Conservation (phyloP, 768 basidiomycete genomes). For the Brasilioporus rufonigricans region DNA sequence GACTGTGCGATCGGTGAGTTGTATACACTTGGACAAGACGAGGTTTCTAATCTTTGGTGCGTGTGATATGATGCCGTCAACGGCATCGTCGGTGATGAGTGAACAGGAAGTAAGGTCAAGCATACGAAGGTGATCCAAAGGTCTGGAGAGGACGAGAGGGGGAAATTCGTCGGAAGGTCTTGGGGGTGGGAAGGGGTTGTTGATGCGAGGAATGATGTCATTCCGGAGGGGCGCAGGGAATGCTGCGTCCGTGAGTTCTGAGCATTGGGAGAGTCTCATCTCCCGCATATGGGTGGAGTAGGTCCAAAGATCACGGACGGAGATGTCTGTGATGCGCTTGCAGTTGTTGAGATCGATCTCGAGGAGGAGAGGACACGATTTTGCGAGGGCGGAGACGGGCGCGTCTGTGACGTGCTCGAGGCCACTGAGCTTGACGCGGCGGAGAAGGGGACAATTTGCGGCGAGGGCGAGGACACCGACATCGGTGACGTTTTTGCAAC, state of each 20-base stretch:
- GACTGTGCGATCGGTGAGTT: slow-evolving; percentile 79
- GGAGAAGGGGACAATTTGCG: slow-evolving; percentile 66
- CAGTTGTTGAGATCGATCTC: slow-evolving; percentile 94
- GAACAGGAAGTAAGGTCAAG: slow-evolving; percentile 89
- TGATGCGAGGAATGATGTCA: slow-evolving; percentile 34
- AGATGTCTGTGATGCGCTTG: slow-evolving; percentile 68
- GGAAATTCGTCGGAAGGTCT: slow-evolving; percentile 46
- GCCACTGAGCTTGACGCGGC: slow-evolving; percentile 86
- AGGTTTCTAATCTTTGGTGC: slow-evolving; percentile 84
- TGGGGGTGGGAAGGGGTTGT: slow-evolving; percentile 43
- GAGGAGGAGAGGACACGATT: slow-evolving; percentile 79
- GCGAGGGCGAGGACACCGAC: slow-evolving; percentile 76
- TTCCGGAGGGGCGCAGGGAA: slow-evolving; percentile 71
- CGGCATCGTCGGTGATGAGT: slow-evolving; percentile 75
- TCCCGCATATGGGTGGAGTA: slow-evolving; percentile 85
- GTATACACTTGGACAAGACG: slow-evolving; percentile 79
- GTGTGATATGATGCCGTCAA: slow-evolving; percentile 79
- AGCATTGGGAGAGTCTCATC: slow-evolving; percentile 80
- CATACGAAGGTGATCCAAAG: slow-evolving; percentile 86
- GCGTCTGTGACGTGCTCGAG: slow-evolving; percentile 73
- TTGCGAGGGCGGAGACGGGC: slow-evolving; percentile 73
- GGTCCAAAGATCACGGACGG: slow-evolving; percentile 82
- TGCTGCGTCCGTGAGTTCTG: slow-evolving; percentile 74
- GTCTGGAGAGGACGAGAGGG: slow-evolving; percentile 60
- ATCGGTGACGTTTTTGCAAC: slow-evolving; percentile 81